A percentile compares a stretch with the other conserved stretches of the same genome.
Conservation (phyloP, 345 rosid genomes). For the Eucalyptus marginata region DNA sequence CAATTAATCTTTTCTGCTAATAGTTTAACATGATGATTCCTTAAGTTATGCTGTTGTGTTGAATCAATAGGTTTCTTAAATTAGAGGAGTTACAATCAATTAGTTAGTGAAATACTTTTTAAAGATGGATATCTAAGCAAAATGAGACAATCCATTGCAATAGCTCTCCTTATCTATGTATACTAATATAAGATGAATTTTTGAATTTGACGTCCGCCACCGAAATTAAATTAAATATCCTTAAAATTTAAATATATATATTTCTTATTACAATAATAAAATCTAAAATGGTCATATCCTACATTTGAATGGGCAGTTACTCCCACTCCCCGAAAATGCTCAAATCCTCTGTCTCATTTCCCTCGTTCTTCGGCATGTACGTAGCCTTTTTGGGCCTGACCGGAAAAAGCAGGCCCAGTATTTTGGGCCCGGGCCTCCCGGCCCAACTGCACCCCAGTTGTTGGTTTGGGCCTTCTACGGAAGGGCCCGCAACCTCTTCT, state of each 20-base stretch:
- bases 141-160: background rate
- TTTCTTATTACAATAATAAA: fast-evolving
- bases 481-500: background rate
- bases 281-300: fast-evolving
- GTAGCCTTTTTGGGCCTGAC: background rate
- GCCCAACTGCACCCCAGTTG: background rate
- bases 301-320: background rate
- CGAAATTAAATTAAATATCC: background rate
- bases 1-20: background rate
- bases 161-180: background rate
- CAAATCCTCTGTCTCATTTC: background rate
- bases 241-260: no score
- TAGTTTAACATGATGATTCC: fast-evolving
- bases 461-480: background rate
- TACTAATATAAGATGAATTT: background rate
- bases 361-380: background rate
- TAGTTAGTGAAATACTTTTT: no score
- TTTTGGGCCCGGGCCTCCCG: background rate
- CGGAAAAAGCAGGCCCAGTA: fast-evolving
- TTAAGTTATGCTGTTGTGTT: fast-evolving
- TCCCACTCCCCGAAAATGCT: background rate
- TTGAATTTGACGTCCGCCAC: fast-evolving
- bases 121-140: fast-evolving
- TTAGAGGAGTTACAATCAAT: background rate
- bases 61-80: background rate